Conservation (phyloP, 257 asterid species). For the Striga asiatica region DNA sequence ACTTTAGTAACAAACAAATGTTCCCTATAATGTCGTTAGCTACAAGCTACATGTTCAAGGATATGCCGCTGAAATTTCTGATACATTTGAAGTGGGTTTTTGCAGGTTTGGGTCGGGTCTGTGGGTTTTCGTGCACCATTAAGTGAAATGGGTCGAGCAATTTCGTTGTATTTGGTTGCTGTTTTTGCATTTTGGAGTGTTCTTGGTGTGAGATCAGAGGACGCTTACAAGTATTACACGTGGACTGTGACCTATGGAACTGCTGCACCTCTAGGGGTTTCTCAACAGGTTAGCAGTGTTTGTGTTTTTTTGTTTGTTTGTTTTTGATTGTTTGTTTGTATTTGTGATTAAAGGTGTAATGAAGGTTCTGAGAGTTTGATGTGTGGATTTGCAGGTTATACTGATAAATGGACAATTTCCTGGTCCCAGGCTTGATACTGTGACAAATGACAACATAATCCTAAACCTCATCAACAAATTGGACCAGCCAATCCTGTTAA, state of each 20-base stretch:
- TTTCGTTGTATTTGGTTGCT: slow-evolving; percentile 20
- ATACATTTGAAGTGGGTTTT: too few relatives aligned
- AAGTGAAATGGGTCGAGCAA: slow-evolving; percentile 28
- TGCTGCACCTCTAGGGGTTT: slow-evolving; percentile 44
- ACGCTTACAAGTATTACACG: slow-evolving; percentile 42
- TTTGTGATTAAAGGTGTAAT: too few relatives aligned
- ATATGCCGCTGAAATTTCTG: too few relatives aligned
- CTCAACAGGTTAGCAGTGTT: slow-evolving; percentile 37
- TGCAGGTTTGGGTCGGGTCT: too few relatives aligned
- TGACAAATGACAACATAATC: slow-evolving; percentile 58
- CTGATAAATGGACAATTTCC: slow-evolving; percentile 74
- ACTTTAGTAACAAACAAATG: too few relatives aligned
- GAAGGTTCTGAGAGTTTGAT: neutral
- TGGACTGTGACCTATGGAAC: slow-evolving; percentile 58
- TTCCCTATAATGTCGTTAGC: too few relatives aligned
- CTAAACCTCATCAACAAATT: slow-evolving; percentile 48
- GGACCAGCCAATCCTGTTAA: slow-evolving; percentile 54
- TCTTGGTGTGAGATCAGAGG: slow-evolving; percentile 42
- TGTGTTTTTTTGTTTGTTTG: too few relatives aligned
- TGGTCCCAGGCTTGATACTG: slow-evolving; percentile 55
- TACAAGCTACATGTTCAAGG: too few relatives aligned
- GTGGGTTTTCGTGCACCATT: neutral
- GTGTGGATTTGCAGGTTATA: slow-evolving; percentile 39
- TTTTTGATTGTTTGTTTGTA: too few relatives aligned
- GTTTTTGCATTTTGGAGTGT: slow-evolving; percentile 29